Base-by-base conservation (phyloP, 495 filamentous ascomycete genomes). In the Collariella sp. region DNA sequence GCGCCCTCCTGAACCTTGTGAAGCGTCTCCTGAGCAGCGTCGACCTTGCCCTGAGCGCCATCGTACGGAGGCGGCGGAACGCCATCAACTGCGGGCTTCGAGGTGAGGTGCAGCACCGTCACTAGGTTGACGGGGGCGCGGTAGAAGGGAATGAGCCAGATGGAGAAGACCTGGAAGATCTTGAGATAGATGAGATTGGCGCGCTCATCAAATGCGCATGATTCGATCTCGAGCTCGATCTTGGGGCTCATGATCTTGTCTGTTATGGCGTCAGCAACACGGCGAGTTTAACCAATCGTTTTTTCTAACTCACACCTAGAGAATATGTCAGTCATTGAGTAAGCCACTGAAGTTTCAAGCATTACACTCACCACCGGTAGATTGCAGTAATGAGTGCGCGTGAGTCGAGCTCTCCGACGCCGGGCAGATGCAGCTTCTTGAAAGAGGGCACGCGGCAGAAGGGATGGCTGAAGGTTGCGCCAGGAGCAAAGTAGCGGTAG, bases 101-200 rank as follows among this genome's bases (percentile, higher is more conserved):
- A 64, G n/a, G 65, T 71, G 5, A 93, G 77, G 41, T 80, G 67
- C 3, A 95, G 71, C n/a, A 90, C 80, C 0, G 84, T 85, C n/a
- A 85, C 83, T 11, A 93, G 78, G 22, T 73, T 77, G 47, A 87
- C 87, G 1, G 76, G 76, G 16, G 85, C 75, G 9, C 76, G 70
- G 70, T 88, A 79, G 67, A 85, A 86, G 15, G 88, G 89, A 41
- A 93, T 62, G 58, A 89, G 69, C 80, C 84, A 89, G 56, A 90
- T 76, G 6, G 80, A 79, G 68, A 94, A 93, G 36, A 83, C 70
- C 66, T 93, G 89, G 38, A 69, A 75, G 55, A 89, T 75, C 16
- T 75, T 73, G 48, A 88, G 76, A 67, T 91, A 94, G 55, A 93
- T 75, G 57, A 76, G 75, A 19, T 80, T 76, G 26, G 77, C 75